Conservation (phyloP, 2,329 filamentous ascomycete species). For the Monilinia fructicola region DNA sequence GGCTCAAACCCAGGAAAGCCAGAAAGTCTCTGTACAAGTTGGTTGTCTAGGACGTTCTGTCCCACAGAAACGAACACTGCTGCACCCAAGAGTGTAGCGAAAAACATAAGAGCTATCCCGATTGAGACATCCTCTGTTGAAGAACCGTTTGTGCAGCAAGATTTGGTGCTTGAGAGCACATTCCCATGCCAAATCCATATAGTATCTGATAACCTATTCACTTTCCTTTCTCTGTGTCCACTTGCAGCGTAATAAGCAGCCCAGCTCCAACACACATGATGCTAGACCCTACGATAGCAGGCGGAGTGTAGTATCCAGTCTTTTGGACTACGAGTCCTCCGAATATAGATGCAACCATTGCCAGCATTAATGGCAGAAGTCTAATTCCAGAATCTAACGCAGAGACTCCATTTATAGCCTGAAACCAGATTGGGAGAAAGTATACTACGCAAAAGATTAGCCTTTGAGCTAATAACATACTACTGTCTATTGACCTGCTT, state of each 20-base stretch:
- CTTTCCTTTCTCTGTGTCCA: constrained; percentile 42
- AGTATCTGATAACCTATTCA: constrained; percentile 53
- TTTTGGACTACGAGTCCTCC: constrained; percentile 30
- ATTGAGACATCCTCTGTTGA: constrained; percentile 50
- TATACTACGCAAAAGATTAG: constrained; percentile 33
- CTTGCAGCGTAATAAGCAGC: constrained; percentile 41
- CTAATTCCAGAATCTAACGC: constrained; percentile 47
- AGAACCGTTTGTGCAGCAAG: constrained; percentile 49
- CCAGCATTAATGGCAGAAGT: constrained; percentile 40
- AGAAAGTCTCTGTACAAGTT: constrained; percentile 49
- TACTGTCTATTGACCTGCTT: background rate
- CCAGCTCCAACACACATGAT: constrained; percentile 28
- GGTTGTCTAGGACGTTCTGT: constrained; percentile 22
- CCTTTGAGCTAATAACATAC: background rate
- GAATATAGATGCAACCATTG: constrained; percentile 32
- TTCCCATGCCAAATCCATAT: constrained; percentile 46
- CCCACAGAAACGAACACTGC: constrained; percentile 21
- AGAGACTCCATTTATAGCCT: constrained; percentile 45
- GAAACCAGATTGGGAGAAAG: constrained; percentile 50
- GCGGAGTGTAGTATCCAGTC: constrained; percentile 40
- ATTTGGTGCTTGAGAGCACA: constrained; percentile 48
- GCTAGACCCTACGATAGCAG: constrained; percentile 26
- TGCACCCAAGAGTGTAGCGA: constrained; percentile 16
- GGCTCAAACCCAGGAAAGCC: constrained; percentile 23
- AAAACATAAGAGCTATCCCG: constrained; percentile 39